A percentile compares a stretch with the other conserved stretches of the same genome.
phyloP scores from a whole-genome alignment of 129 eudicot species.

The Saposhnikovia divaricata region DNA sequence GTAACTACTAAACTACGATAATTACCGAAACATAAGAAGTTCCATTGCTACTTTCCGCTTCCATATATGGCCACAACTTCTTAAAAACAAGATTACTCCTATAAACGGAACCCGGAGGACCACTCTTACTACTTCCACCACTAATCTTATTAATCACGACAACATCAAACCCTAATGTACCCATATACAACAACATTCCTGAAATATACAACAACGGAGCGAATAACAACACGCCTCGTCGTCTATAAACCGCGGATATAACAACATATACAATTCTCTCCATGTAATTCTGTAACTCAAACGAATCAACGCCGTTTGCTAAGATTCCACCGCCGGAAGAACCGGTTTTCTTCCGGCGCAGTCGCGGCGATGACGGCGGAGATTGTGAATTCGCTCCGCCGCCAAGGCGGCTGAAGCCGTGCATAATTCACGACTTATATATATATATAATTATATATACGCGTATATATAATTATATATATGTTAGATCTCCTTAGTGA shows the following conservation, averaged over 20 bases:
- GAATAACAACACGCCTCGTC: conserved; percentile 77
- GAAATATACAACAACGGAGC: conserved; percentile 85
- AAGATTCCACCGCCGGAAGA: conserved; percentile 21
- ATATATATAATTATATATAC: background rate
- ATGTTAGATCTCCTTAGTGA: background rate
- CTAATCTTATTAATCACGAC: conserved; percentile 21
- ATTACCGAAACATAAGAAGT: conserved; percentile 43
- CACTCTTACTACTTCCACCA: conserved; percentile 17
- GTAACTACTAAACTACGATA: background rate
- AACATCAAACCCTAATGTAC: conserved; percentile 63
- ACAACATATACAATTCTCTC: conserved; percentile 62
- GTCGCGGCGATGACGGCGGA: conserved; percentile 80
- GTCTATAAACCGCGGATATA: conserved; percentile 67
- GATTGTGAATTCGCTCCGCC: conserved; percentile 37
- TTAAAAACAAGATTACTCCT: conserved; percentile 76
- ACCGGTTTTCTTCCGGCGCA: conserved; percentile 39
- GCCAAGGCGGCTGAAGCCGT: conserved; percentile 86
- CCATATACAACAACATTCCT: conserved; percentile 94
- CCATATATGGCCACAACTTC: conserved; percentile 77
- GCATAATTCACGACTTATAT: conserved; percentile 37
- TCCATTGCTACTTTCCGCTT: conserved; percentile 48
- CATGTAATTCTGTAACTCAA: conserved; percentile 41
- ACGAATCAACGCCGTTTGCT: conserved; percentile 24
- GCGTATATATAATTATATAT: background rate
- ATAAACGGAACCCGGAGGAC: conserved; percentile 66